Percentiles rank a stretch among this genome's conserved stretches.
Evolutionary conservation across 1,284 basidiomycete species (phyloP).

Genomic region (Ustilago shanxiensis): DNA sequence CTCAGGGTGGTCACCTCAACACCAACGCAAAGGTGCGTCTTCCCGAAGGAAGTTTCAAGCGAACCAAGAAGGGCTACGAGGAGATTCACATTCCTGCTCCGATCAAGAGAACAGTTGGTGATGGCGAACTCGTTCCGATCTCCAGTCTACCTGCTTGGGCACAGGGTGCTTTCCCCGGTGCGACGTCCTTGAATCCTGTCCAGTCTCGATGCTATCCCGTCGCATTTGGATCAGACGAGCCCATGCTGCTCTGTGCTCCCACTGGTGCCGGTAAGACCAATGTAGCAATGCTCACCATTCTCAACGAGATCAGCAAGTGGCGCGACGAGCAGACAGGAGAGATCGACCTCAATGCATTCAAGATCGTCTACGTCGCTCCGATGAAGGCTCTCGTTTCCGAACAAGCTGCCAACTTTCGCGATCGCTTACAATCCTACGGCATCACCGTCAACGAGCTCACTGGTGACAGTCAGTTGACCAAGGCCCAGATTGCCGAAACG

Average conservation of each 20-base stretch:
- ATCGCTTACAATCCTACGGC: constrained; percentile 85
- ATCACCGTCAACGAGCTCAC: constrained; percentile 95
- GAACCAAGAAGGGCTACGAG: constrained; percentile 95
- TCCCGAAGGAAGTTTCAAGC: constrained; percentile 97
- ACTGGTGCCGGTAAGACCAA: constrained; percentile 99
- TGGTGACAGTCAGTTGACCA: constrained; percentile 97
- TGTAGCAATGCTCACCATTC: constrained; percentile 84
- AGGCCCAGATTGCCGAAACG: constrained; percentile 95
- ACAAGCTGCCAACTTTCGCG: constrained; percentile 67
- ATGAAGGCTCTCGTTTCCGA: constrained; percentile 78
- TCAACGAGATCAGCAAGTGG: constrained; percentile 67
- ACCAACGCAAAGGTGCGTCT: constrained; percentile 98
- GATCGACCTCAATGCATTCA: constrained; percentile 93
- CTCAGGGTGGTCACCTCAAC: constrained; percentile 95
- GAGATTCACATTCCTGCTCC: constrained; percentile 98
- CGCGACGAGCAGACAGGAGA: constrained; percentile 81
- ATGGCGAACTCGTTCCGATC: constrained; percentile 81
- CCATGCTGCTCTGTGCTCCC: constrained; percentile 94
- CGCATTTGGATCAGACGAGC: constrained; percentile 91
- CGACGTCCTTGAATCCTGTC: constrained; percentile 88
- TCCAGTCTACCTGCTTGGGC: constrained; percentile 87
- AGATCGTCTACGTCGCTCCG: constrained; percentile 97
- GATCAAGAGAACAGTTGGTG: constrained; percentile 77
- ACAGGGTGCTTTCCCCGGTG: constrained; percentile 71
- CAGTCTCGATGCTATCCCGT: constrained; percentile 79